Evolutionary conservation across 2,329 filamentous ascomycete species (phyloP), one percentile per base, ranked within the genome.

Genomic region (Penicillium sp.): DNA sequence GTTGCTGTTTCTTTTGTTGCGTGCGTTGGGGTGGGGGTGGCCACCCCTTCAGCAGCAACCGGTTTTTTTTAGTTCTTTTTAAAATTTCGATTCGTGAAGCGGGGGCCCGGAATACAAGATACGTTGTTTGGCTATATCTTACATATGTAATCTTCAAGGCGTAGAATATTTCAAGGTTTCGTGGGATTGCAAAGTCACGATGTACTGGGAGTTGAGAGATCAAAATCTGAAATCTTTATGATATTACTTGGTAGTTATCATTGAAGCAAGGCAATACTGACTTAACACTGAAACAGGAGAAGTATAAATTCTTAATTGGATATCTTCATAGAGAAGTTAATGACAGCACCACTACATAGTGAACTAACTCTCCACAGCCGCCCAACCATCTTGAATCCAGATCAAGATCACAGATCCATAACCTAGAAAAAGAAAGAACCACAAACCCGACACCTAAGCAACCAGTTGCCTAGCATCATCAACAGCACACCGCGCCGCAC

Each of bases 401-500:
- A 29, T 15, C 34, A 12, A 31, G 6, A 31, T 6, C 15, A 12
- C 23, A 23, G 27, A 31, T 31, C 7, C 10, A 27, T 15, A 35
- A 21, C 10, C 15, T 12, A 5, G 7, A 9, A 6, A 25, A n/a
- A 21, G 7, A 41, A 25, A 46, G 15, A 41, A 23, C 7, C 21
- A 34, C 18, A 38, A 21, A 35, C 1, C 3, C 2, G 15, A 27
- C 27, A 55, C 45, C 52, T 62, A 72, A 32, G 71, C 66, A 55
- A 78, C 72, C 60, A 83, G 63, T 32, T 63, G 67, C 68, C 80
- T 85, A 39, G 84, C 82, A 79, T 90, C 87, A 50, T 82, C 82
- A 27, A 97, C 92, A 0, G 86, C 90, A 39, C 86, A 83, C 66
- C 92, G 82, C 3, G 90, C 89, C 74, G 93, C 87, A 76, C 88